Evolutionary conservation across 306 rosid species (phyloP), one percentile per base, ranked within the genome.

Genomic region (Sphenostylis stenocarpa): DNA sequence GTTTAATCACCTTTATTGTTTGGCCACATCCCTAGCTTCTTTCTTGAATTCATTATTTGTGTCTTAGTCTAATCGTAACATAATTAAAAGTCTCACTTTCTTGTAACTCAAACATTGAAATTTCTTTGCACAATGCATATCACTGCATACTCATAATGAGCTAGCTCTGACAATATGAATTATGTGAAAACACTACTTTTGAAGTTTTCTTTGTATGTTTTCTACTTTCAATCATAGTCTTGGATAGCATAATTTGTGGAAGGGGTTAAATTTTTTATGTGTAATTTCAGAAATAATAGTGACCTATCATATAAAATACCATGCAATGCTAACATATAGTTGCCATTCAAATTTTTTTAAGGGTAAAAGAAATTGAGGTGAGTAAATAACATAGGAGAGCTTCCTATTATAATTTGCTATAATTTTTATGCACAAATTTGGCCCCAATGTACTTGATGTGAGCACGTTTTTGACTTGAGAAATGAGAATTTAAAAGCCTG

Each of bases 381-480:
- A n/a, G n/a, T n/a, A n/a, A n/a, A n/a, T n/a, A n/a, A n/a, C n/a
- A n/a, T n/a, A n/a, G n/a, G n/a, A n/a, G n/a, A n/a, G n/a, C n/a
- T n/a, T n/a, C n/a, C n/a, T n/a, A n/a, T n/a, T n/a, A n/a, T n/a
- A n/a, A n/a, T n/a, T n/a, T n/a, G n/a, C n/a, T n/a, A n/a, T n/a
- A n/a, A n/a, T n/a, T n/a, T n/a, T n/a, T n/a, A n/a, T n/a, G n/a
- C n/a, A n/a, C n/a, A n/a, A n/a, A n/a, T n/a, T n/a, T n/a, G 81
- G 85, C 11, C 83, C 85, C 81, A 51, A 26, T 38, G 76, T 85
- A 77, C 88, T 85, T 73, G 83, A 85, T 77, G 85, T 55, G 38
- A 77, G 72, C 88, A 81, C 78, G 85, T 77, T 85, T 62, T 43
- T 78, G 71, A 71, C 80, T 58, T 73, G 20, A 45, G 4, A 26